Conservation (phyloP, 2,329 filamentous ascomycete genomes). For the Penicillium hesseltinei region DNA sequence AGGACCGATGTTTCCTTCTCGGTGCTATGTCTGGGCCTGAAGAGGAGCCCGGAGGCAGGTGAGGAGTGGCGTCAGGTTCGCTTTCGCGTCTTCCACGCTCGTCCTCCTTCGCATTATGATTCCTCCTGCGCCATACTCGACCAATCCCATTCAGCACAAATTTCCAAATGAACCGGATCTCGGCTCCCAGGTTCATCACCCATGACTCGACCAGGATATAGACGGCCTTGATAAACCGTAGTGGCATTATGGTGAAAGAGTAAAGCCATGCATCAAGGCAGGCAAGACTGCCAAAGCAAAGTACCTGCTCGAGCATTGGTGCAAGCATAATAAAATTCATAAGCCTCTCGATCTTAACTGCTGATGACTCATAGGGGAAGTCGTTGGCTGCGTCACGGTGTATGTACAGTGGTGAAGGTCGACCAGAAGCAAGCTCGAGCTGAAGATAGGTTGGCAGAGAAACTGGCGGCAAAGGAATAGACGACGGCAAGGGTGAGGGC, state of each 20-base stretch:
- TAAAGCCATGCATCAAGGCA: constrained; percentile 96
- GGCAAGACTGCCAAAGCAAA: constrained; percentile 84
- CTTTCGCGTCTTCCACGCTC: constrained; percentile 16
- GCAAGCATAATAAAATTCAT: constrained; percentile 85
- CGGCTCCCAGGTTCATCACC: constrained; percentile 68
- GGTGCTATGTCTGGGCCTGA: constrained; percentile 15
- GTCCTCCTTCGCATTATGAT: constrained; percentile 20
- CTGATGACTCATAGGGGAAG: constrained; percentile 85
- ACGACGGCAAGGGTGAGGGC: constrained; percentile 50
- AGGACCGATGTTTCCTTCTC: constrained; percentile 29
- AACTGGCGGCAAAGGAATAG: constrained; percentile 60
- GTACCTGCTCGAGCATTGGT: constrained; percentile 74
- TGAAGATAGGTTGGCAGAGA: constrained; percentile 66
- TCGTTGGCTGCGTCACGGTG: constrained; percentile 57
- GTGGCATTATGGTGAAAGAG: constrained; percentile 89
- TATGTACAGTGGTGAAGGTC: constrained; percentile 63
- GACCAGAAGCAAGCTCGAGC: constrained; percentile 60
- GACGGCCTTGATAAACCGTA: constrained; percentile 80
- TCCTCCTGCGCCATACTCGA: constrained; percentile 68
- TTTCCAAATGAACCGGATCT: constrained; percentile 66
- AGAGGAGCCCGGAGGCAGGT: constrained; percentile 16
- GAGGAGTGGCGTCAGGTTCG: constrained; percentile 22
- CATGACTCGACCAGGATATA: constrained; percentile 77
- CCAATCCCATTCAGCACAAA: constrained; percentile 80
- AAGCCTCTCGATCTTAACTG: constrained; percentile 86